Conservation (phyloP, 2,329 filamentous ascomycete species). For the Leptographium lundbergii region DNA sequence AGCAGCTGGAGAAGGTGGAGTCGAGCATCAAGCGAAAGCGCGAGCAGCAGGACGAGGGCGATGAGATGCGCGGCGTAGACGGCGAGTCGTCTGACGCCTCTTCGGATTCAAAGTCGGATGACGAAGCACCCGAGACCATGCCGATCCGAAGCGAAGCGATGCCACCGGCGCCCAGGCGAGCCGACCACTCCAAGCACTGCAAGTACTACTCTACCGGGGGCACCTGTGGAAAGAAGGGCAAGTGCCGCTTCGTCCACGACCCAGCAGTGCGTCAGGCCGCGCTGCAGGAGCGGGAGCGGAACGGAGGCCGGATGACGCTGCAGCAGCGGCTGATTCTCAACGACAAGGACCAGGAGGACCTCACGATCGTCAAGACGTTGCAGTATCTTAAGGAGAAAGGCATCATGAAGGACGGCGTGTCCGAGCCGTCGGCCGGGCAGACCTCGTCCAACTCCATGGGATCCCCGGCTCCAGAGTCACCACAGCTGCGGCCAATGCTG, state of each 20-base stretch:
- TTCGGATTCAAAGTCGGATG: slow-evolving; percentile 37
- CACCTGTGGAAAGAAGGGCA: slow-evolving; percentile 59
- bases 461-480: background rate
- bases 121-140: slow-evolving; percentile 43
- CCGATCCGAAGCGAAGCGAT: slow-evolving; percentile 29
- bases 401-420: slow-evolving; percentile 26
- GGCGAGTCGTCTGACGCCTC: slow-evolving; percentile 24
- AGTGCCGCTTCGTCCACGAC: slow-evolving; percentile 62
- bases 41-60: slow-evolving; percentile 53
- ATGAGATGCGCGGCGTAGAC: slow-evolving; percentile 44
- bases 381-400: slow-evolving; percentile 51
- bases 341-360: slow-evolving; percentile 56
- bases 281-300: slow-evolving; percentile 49
- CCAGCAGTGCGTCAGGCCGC: slow-evolving; percentile 49
- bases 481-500: background rate
- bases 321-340: slow-evolving; percentile 53
- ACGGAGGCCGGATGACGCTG: slow-evolving; percentile 52
- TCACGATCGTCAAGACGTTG: slow-evolving; percentile 52
- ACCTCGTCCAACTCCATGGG: background rate
- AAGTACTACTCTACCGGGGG: slow-evolving; percentile 60
- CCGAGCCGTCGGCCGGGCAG: background rate
- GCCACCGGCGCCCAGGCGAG: slow-evolving; percentile 38
- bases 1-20: slow-evolving; percentile 57
- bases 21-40: slow-evolving; percentile 56
- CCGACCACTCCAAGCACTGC: slow-evolving; percentile 53